phyloP scores from a whole-genome alignment of 1,284 basidiomycete species.

The Boletellus deceptivus region DNA sequence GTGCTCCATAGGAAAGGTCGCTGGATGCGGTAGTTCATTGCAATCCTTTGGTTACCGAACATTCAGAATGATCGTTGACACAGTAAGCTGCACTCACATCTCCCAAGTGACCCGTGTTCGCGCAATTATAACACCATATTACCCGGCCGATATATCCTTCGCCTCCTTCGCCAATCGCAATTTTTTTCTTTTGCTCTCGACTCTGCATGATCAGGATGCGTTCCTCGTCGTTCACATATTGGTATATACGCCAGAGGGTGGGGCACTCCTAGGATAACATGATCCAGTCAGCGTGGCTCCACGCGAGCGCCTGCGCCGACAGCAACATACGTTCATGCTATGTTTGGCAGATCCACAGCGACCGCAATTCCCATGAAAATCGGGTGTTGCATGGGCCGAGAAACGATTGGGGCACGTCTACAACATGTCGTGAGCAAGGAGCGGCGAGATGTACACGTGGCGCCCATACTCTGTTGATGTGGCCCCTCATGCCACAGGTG shows the following conservation, averaged over 20 bases:
- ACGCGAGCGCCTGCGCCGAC: neutral
- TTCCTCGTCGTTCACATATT: constrained; percentile 64
- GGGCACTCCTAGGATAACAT: constrained; percentile 71
- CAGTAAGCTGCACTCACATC: constrained; percentile 57
- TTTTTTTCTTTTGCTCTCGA: constrained; percentile 48
- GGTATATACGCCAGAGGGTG: constrained; percentile 84
- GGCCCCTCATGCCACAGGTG: constrained; percentile 84
- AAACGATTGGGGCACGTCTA: constrained; percentile 77
- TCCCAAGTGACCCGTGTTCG: constrained; percentile 75
- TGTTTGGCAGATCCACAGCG: constrained; percentile 74
- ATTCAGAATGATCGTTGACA: neutral
- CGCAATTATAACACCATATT: constrained; percentile 90
- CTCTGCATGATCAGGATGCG: constrained; percentile 47
- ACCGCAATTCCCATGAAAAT: constrained; percentile 57
- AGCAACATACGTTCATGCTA: constrained; percentile 58
- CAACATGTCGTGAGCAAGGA: constrained; percentile 4
- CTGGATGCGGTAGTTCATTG: constrained; percentile 46
- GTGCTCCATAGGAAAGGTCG: constrained; percentile 52
- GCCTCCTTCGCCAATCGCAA: constrained; percentile 66
- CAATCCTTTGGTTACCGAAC: constrained; percentile 60
- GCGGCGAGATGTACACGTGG: neutral
- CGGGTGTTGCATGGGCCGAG: constrained; percentile 30
- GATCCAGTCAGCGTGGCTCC: neutral
- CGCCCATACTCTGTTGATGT: constrained; percentile 63
- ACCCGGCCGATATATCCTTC: constrained; percentile 72